Conservation (phyloP, 2,329 filamentous ascomycete genomes). For the Endocalyx cinctus region DNA sequence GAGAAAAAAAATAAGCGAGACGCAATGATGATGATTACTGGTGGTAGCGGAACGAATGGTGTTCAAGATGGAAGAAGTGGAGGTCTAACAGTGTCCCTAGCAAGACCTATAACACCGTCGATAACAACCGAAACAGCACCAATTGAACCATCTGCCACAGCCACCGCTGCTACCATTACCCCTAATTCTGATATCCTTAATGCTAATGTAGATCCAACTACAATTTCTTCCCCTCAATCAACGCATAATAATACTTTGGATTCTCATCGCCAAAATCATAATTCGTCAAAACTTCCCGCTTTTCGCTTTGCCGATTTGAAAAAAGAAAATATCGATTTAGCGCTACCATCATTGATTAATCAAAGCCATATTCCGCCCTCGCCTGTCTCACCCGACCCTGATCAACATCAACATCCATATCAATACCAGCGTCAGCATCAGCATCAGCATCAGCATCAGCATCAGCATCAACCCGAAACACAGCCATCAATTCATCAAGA, state of each 20-base stretch:
- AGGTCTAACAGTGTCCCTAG: too few species aligned
- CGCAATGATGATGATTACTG: too few species aligned
- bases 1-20: too few species aligned
- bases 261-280: constrained; percentile 48
- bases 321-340: constrained; percentile 30
- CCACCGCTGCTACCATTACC: constrained; percentile 7
- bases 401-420: too few species aligned
- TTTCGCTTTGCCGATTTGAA: constrained; percentile 49
- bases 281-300: constrained; percentile 51
- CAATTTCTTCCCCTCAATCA: constrained; percentile 5
- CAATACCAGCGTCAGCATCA: too few species aligned
- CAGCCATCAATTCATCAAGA: constrained; percentile 18
- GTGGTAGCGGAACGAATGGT: too few species aligned
- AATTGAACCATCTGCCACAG: too few species aligned
- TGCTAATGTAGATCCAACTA: not conserved
- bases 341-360: constrained; percentile 28
- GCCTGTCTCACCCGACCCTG: constrained; percentile 33
- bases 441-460: too few species aligned
- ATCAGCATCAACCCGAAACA: constrained; percentile 23
- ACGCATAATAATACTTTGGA: constrained; percentile 28
- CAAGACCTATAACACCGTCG: constrained; percentile 7
- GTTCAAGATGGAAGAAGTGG: too few species aligned
- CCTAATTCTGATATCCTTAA: not conserved
- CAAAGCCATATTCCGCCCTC: constrained; percentile 34
- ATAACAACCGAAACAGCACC: constrained; percentile 3